Percentiles rank a stretch among this genome's conserved stretches.
phyloP scores from a whole-genome alignment of 768 basidiomycete genomes.

The Collybia sp. region DNA sequence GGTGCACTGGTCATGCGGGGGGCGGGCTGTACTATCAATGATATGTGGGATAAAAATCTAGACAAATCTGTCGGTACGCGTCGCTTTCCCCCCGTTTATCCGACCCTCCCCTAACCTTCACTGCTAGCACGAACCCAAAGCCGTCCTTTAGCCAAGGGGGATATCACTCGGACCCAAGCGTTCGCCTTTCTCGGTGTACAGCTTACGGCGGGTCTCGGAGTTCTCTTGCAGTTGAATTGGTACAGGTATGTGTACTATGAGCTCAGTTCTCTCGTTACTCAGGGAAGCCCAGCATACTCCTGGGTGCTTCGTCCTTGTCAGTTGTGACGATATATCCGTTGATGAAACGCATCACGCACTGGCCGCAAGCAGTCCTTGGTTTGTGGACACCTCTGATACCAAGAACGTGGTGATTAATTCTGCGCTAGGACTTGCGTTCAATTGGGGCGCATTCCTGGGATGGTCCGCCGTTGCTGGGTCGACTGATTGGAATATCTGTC shows the following conservation, averaged over 20 bases:
- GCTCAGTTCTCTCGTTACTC: not conserved
- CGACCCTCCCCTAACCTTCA: too few species aligned
- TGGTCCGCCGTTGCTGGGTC: conserved; percentile 90
- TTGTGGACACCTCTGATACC: conserved; percentile 16
- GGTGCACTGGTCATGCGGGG: conserved; percentile 96
- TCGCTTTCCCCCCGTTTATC: not conserved
- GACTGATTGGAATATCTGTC: conserved; percentile 76
- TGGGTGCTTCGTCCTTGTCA: conserved; percentile 88
- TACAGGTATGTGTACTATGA: conserved; percentile 67
- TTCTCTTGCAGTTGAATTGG: conserved; percentile 89
- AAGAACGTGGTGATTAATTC: not conserved
- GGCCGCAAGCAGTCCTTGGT: conserved; percentile 97
- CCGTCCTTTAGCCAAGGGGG: conserved; percentile 85
- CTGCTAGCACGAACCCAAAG: conserved; percentile 73
- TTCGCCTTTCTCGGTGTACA: conserved; percentile 79
- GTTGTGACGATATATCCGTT: conserved; percentile 88
- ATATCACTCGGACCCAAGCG: conserved; percentile 72
- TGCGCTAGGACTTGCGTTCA: conserved; percentile 80
- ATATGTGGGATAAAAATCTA: conserved; percentile 94
- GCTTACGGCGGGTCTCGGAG: conserved; percentile 75
- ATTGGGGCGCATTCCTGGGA: conserved; percentile 95
- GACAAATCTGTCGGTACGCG: conserved; percentile 85
- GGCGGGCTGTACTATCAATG: conserved; percentile 98
- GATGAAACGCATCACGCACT: conserved; percentile 96
- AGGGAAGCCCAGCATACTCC: conserved; percentile 57